Evolutionary conservation across 2,329 filamentous ascomycete species (phyloP), one percentile per base, ranked within the genome.

Genomic region (Clonostachys byssicola): DNA sequence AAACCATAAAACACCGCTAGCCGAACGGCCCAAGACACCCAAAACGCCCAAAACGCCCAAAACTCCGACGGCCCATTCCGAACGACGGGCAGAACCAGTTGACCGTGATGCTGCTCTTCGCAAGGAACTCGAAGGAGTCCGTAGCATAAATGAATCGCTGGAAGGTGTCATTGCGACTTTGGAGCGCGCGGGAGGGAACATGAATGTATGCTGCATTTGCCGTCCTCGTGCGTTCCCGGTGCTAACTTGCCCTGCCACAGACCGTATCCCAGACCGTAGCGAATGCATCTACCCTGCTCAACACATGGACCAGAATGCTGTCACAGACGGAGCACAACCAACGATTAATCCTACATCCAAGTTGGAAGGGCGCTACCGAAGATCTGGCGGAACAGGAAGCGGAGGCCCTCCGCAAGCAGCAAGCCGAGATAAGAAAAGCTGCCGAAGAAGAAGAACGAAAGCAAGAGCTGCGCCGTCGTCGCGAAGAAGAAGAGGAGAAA

Each of bases 261-360:
- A 95, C 87, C 20, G 92, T 97, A 35, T 87, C 87, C 46, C 80
- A 80, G 51, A 96, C 94, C 4, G 91, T 97, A 40, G 80, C 80
- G 54, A 92, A 92, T 47, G 91, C 94, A 5, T 95, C 92, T 13
- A 88, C 88, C 2, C 80, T 99, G 13, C 83, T 99, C 34, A 91
- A 95, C 58, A 95, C 92, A 14, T 99, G 92, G 92, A 95, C 91
- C 9, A 85, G 91, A 45, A 96, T 99, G 54, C 80, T 99, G 12
- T 94, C 90, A 7, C 94, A 99, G 67, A 96, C 94, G 5, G 94
- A 99, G 68, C 94, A 99, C 68, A 97, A 95, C 62, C 92, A 97
- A 65, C 85, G 94, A 20, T 74, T 99, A 44, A 86, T 99, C 41
- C 77, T 97, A 42, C 88, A 96, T 60, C 88, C 90, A 3, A 76